A percentile compares a stretch with the other conserved stretches of the same genome.
Evolutionary conservation across 148 eudicot genomes (phyloP).

Genomic region (Diospyros lotus): DNA sequence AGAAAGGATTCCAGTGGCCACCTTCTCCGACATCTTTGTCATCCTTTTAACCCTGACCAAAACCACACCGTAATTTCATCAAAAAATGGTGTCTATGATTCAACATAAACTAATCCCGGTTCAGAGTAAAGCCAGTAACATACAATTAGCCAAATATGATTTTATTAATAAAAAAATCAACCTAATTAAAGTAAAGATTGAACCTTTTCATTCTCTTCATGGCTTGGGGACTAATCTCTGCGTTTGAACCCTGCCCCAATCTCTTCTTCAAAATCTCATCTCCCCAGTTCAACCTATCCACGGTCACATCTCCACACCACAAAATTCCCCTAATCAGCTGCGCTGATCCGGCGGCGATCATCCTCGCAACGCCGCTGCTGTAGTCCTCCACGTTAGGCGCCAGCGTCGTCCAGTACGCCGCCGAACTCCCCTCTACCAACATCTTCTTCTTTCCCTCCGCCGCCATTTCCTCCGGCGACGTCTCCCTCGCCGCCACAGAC

Average conservation of each 20-base stretch:
- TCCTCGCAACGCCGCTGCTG: slow-evolving; percentile 51
- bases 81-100: neutral
- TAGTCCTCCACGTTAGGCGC: slow-evolving; percentile 91
- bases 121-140: neutral
- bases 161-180: neutral
- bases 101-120: neutral
- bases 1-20: slow-evolving; percentile 57
- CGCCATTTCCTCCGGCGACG: slow-evolving; percentile 45
- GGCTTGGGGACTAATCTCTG: slow-evolving; percentile 54
- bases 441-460: slow-evolving; percentile 29
- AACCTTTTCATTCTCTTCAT: slow-evolving; percentile 63
- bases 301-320: slow-evolving; percentile 92
- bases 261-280: slow-evolving; percentile 56
- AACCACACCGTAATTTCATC: neutral
- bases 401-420: slow-evolving; percentile 77
- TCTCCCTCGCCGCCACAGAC: slow-evolving; percentile 48
- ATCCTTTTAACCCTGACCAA: slow-evolving; percentile 54
- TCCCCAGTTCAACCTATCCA: slow-evolving; percentile 75
- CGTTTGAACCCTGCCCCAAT: slow-evolving; percentile 22
- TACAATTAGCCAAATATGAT: neutral
- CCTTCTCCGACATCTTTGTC: slow-evolving; percentile 72
- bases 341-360: slow-evolving; percentile 76
- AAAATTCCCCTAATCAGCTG: slow-evolving; percentile 65
- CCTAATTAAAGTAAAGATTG: neutral
- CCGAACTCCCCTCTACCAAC: slow-evolving; percentile 45